Conservation (phyloP, 2,329 filamentous ascomycete species). For the Xylogone sp. region DNA sequence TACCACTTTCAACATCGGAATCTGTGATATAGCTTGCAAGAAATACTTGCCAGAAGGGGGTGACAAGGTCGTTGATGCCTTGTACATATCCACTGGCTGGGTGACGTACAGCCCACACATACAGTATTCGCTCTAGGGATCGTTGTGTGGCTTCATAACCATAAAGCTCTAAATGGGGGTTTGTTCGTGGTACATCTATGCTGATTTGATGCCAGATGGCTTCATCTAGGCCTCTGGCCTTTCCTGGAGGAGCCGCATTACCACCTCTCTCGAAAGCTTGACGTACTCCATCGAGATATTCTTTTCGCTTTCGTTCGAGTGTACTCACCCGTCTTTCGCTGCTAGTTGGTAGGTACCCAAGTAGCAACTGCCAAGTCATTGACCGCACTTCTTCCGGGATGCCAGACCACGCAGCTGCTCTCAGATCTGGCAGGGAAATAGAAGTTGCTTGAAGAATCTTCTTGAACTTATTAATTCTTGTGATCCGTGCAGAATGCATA, state of each 20-base stretch:
- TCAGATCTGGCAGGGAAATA: slow-evolving; percentile 78
- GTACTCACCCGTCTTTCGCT: slow-evolving; percentile 88
- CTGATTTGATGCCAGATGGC: slow-evolving; percentile 99
- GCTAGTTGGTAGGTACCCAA: slow-evolving; percentile 95
- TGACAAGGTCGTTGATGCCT: slow-evolving; percentile 96
- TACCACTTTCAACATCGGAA: slow-evolving; percentile 83
- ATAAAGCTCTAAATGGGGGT: slow-evolving; percentile 92
- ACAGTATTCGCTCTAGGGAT: slow-evolving; percentile 89
- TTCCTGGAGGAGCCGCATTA: slow-evolving; percentile 36
- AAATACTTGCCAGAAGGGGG: slow-evolving; percentile 98
- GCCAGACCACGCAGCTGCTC: slow-evolving; percentile 88
- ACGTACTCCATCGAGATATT: slow-evolving; percentile 89
- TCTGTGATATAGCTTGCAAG: slow-evolving; percentile 94
- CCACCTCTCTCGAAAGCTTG: slow-evolving; percentile 68
- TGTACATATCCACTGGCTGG: slow-evolving; percentile 97
- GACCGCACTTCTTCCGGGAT: slow-evolving; percentile 92
- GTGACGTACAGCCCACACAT: slow-evolving; percentile 96
- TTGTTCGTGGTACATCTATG: slow-evolving; percentile 94
- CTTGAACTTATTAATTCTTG: slow-evolving; percentile 98
- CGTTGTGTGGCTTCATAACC: slow-evolving; percentile 93
- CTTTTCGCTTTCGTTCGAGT: slow-evolving; percentile 89
- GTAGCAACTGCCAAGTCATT: slow-evolving; percentile 97
- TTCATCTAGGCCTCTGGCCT: slow-evolving; percentile 75
- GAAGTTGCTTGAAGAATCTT: slow-evolving; percentile 88
- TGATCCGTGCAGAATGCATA: slow-evolving; percentile 80